Evolutionary conservation across 2,329 filamentous ascomycete species (phyloP), one percentile per base, ranked within the genome.

Genomic region (Dactylellina haptotyla): DNA sequence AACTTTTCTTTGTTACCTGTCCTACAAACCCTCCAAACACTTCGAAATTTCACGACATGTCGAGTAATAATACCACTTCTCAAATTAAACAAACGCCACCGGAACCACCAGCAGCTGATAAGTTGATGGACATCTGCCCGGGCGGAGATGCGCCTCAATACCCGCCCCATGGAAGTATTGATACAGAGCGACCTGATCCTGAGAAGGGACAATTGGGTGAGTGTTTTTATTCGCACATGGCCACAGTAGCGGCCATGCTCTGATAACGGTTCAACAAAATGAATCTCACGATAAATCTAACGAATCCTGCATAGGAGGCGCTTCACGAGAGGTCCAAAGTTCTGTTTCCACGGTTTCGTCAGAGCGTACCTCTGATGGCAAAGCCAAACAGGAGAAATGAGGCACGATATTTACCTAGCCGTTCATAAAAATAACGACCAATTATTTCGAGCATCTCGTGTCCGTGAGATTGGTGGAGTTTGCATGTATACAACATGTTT

Each of bases 131-230:
- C 28, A 46, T 59, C 14, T 12, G 9, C 4, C 54, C 54, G 1
- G 37, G 54, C 20, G 54, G 54, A 2, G 54, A 59, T 16, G 23
- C 54, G 10, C 54, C 37, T 32, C 54, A 59, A 18, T 59, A 59
- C 20, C 54, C 54, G 18, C 54, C 54, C 18, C 25, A 59, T 23
- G 54, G 54, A 3, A 39, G 25, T 8, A 9, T 59, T 8, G 54
- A 59, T 4, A 59, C 14, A 8, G 54, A 59, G 25, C 45, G 46
- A 23, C 23, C 39, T 9, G 37, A 25, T n/a, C n/a, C 23, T 3
- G 34, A 59, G 25, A 18, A 16, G 8, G 54, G 39, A 3, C 37
- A 59, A 30, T 32, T 46, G 9, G 37, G 48, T 53, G 10, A 12
- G 54, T 32, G 8, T 39, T 3, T 30, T 16, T 34, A 34, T 6